These are phyloP conservation scores for Pyrenopolyporus hunteri DNA, from an alignment of 495 filamentous ascomycete genomes.

Conservation along the genomic window DNA sequence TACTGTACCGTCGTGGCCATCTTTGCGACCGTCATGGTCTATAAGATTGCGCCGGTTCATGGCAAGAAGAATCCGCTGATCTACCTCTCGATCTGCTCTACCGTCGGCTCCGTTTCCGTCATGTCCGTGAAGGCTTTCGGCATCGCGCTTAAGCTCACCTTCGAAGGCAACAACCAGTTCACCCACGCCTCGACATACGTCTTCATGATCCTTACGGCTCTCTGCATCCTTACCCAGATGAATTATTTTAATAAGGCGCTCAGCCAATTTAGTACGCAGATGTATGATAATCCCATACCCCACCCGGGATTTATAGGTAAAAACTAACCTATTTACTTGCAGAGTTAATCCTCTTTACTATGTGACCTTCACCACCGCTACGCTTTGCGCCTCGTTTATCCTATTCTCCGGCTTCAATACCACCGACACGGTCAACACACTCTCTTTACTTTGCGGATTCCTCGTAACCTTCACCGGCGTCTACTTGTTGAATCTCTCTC, in stretches of 20 bases:
- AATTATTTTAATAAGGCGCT: conserved; percentile 99
- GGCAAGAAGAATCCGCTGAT: conserved; percentile 95
- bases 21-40: conserved; percentile 94
- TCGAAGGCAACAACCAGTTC: conserved; percentile 92
- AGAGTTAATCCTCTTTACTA: conserved; percentile 99
- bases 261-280: conserved; percentile 93
- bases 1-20: conserved; percentile 78
- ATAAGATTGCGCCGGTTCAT: conserved; percentile 83
- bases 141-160: conserved; percentile 91
- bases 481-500: conserved; percentile 93
- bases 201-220: conserved; percentile 87
- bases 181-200: conserved; percentile 93
- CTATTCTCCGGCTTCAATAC: conserved; percentile 98
- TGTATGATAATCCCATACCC: conserved; percentile 66
- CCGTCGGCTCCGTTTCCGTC: conserved; percentile 93
- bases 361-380: conserved; percentile 98
- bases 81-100: conserved; percentile 96
- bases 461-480: conserved; percentile 96
- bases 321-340: conserved; percentile 41
- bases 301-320: background rate
- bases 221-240: conserved; percentile 98
- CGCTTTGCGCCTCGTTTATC: conserved; percentile 93
- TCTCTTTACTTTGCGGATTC: conserved; percentile 92
- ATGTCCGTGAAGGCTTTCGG: conserved; percentile 99
- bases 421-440: conserved; percentile 87